Evolutionary conservation across 805 yeast species (phyloP), one percentile per base, ranked within the genome.

Genomic region (Candida krabiensis): DNA sequence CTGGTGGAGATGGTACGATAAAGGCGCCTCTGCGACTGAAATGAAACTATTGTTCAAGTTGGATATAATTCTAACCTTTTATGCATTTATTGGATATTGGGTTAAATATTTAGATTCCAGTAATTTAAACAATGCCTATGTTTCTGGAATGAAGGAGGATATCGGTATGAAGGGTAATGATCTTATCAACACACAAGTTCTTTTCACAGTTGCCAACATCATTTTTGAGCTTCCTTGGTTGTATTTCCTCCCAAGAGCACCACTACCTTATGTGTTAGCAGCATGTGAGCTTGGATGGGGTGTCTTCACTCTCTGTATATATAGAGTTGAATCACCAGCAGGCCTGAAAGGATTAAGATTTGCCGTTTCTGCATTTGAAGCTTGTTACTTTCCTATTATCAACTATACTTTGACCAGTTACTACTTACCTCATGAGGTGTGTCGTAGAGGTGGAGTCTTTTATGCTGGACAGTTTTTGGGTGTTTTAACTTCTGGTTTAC

Each of bases 281-380:
- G 43, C 64, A 2, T 67, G 77, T 63, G 90, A 83, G 54, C 50
- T 82, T 27, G 64, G 76, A 31, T 84, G 87, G 88, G 76, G 85
- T 5, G 60, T 82, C 42, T 69, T 81, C 44, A 81, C 88, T 1
- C 66, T 80, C 34, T 70, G 73, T 14, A 66, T 76, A 30, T 80
- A 70, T 52, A 69, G 69, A 44, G 79, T 77, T 6, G 62, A 70
- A 17, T 67, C 66, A 9, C 73, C 73, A 8, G 63, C 66, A 3
- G 77, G 76, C 26, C 60, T 84, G 30, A 73, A 77, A 56, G 86
- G 74, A 1, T 63, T 79, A 39, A 64, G 91, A 38, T 83, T 83
- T 50, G 67, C 83, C 28, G 67, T 82, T 43, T 88, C 84, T 28
- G 74, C 76, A 0, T 79, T 80, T 52, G 91, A 86, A 56, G 76